Evolutionary conservation across 2,329 filamentous ascomycete genomes (phyloP), one percentile per base, ranked within the genome.

Genomic region (Apiospora pterosperma): DNA sequence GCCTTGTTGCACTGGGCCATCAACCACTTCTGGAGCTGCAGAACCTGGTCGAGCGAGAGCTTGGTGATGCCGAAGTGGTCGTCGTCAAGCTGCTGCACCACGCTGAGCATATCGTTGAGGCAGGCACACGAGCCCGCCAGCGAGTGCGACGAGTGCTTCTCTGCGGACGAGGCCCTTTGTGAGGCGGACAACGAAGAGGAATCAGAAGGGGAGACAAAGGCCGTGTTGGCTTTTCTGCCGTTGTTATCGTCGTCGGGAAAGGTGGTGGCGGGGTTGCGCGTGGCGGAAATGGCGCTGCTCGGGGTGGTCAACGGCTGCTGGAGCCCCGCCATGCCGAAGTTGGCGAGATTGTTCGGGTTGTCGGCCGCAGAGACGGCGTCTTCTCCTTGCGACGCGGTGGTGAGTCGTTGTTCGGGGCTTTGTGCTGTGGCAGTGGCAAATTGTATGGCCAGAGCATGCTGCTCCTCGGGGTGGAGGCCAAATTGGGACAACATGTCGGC

Each of bases 21-120:
- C 36, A 76, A 62, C 63, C 68, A 71, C 62, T 75, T 75, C 62
- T 75, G 70, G n/a, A 76, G 67, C 64, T 73, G 71, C 4, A 76
- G 60, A 2, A 75, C 69, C 23, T 73, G 63, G 61, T 75, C 74
- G 10, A 76, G 69, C 0, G 71, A 66, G 11, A 74, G 66, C 1
- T 66, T 69, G 19, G 66, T 68, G 5, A 75, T 66, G 25, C 67
- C 64, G 61, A 72, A 76, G 36, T 73, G 69, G 62, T 76, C 73
- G 62, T 76, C 72, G 59, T 75, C 73, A 19, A 76, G 68, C 61
- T 72, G 72, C 60, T 74, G 71, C 16, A 75, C 65, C 12, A 74
- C 66, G 14, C 66, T 66, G 1, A 75, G 59, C 14, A 67, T 64
- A 34, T 72, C 69, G 19, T 67, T 61, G 1, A 74, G 59, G 55